Base-by-base conservation (phyloP, 441 rosid genomes). In the Pelargonium myrrhifolium region DNA sequence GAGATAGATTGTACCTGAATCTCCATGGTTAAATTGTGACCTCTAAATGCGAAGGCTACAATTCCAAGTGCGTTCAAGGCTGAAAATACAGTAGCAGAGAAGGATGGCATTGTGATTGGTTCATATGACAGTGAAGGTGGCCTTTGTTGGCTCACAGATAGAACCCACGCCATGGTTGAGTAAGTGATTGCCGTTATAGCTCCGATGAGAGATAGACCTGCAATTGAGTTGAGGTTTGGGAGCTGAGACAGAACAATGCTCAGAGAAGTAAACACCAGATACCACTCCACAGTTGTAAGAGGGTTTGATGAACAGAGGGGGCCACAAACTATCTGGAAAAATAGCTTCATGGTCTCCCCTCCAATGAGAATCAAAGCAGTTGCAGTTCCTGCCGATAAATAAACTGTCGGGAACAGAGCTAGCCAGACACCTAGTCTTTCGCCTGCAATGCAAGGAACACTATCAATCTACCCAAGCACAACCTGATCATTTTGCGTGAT, bases 191-290 rank as follows among this genome's bases (percentile, higher is more conserved):
- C 96, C 4, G 98, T 93, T 61, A 90, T 83, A 21, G 98, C 98
- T 70, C 98, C 98, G 20, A 93, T 82, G 0, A 93, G 87, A 35
- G 98, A 93, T 8, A 93, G 89, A 62, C 98, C 97, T 0, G 98
- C 98, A 18, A 93, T 93, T 1, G 96, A 93, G 70, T 93, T 93
- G 75, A 90, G 98, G 79, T 93, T 93, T 2, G 98, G 98, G 58
- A 93, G 98, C 84, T 93, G 97, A 68, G 98, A 90, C 62, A 93
- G 86, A 49, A 93, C 96, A 22, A 93, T 87, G 83, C 96, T 89
- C 22, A 90, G 81, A 49, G 94, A 89, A 7, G 98, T 93, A 80
- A 93, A 93, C 65, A 93, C 98, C 63, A 93, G 78, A 71, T 93
- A 93, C 98, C 98, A 93, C 77, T 93, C 97, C 0, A 90, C 97